Conservation (phyloP, 2,329 filamentous ascomycete species). For the Fulvia fulva region DNA sequence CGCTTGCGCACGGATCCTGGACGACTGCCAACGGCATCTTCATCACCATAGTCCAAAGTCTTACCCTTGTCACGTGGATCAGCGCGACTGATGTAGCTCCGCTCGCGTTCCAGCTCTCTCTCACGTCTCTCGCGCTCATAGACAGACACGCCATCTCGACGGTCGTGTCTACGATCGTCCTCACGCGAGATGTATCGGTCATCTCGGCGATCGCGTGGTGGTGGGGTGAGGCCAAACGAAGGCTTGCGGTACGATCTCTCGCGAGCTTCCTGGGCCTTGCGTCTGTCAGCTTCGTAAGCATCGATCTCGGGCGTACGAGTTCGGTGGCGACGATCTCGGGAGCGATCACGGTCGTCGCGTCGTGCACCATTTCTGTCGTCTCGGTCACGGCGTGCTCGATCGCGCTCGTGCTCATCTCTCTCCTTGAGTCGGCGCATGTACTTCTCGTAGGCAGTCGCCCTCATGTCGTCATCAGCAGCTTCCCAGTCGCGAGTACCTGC, state of each 20-base stretch:
- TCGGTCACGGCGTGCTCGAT: constrained; percentile 43
- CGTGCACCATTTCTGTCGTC: constrained; percentile 51
- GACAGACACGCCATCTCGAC: constrained; percentile 41
- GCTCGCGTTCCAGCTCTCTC: constrained; percentile 84
- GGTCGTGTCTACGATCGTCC: constrained; percentile 23
- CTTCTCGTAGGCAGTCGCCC: constrained; percentile 84
- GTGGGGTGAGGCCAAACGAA: constrained; percentile 34
- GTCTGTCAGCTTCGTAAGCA: constrained; percentile 90
- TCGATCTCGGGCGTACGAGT: constrained; percentile 81
- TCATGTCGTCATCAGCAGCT: constrained; percentile 79
- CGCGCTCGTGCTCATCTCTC: constrained; percentile 62
- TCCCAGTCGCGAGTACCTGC: constrained; percentile 80
- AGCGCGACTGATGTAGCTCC: constrained; percentile 75
- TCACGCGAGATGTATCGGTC: constrained; percentile 20
- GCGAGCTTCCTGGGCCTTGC: constrained; percentile 87
- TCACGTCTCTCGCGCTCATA: constrained; percentile 86
- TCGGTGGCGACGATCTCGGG: constrained; percentile 40
- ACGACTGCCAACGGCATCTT: constrained; percentile 46
- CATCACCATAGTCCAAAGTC: constrained; percentile 86
- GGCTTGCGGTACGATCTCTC: constrained; percentile 89
- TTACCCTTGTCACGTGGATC: constrained; percentile 77
- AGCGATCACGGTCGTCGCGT: constrained; percentile 39
- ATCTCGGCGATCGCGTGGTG: constrained; percentile 30
- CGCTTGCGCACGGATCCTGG: constrained; percentile 64
- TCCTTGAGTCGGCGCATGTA: constrained; percentile 84